These are phyloP conservation scores for Nidularia pulvinata DNA, from an alignment of 768 basidiomycete genomes.

Conservation along the genomic window DNA sequence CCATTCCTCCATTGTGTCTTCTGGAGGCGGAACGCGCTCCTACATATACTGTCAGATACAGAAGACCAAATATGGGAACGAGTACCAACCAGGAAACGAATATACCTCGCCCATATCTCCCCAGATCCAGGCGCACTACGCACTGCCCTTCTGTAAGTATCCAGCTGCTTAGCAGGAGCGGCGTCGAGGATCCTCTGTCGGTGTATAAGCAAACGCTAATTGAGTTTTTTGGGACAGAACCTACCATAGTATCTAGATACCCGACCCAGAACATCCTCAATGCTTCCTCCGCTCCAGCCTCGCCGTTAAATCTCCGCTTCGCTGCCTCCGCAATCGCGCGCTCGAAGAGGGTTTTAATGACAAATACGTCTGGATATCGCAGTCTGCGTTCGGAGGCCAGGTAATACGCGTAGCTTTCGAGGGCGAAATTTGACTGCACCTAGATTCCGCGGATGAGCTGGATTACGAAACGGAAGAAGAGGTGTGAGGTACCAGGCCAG, in stretches of 20 bases:
- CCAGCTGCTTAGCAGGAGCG: slow-evolving; percentile 37
- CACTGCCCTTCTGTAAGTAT: slow-evolving; percentile 53
- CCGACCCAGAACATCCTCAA: slow-evolving; percentile 72
- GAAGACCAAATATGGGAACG: not conserved
- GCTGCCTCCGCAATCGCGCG: slow-evolving; percentile 77
- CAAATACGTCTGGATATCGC: slow-evolving; percentile 56
- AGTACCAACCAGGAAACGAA: slow-evolving; percentile 61
- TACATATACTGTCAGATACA: slow-evolving; percentile 8
- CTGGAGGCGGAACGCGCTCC: slow-evolving; percentile 33
- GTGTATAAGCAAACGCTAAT: not conserved
- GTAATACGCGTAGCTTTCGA: slow-evolving; percentile 64
- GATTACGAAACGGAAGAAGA: not conserved
- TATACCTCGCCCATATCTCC: slow-evolving; percentile 78
- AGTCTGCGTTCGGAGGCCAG: slow-evolving; percentile 61
- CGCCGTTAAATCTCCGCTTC: slow-evolving; percentile 50
- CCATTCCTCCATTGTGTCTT: slow-evolving; percentile 22
- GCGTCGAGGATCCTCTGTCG: slow-evolving; percentile 45
- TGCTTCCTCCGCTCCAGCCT: slow-evolving; percentile 54
- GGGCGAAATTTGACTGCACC: slow-evolving; percentile 38
- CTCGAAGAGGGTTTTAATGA: slow-evolving; percentile 65
- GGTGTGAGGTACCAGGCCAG: slow-evolving; percentile 46
- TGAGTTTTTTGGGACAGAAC: slow-evolving; percentile 13
- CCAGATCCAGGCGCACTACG: slow-evolving; percentile 78
- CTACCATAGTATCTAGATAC: slow-evolving; percentile 70
- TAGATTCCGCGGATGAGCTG: slow-evolving; percentile 11